These are phyloP conservation scores for Gaertneriomyces semiglobifer DNA, from an alignment of 192 early-diverging fungal species.

Conservation along the genomic window DNA sequence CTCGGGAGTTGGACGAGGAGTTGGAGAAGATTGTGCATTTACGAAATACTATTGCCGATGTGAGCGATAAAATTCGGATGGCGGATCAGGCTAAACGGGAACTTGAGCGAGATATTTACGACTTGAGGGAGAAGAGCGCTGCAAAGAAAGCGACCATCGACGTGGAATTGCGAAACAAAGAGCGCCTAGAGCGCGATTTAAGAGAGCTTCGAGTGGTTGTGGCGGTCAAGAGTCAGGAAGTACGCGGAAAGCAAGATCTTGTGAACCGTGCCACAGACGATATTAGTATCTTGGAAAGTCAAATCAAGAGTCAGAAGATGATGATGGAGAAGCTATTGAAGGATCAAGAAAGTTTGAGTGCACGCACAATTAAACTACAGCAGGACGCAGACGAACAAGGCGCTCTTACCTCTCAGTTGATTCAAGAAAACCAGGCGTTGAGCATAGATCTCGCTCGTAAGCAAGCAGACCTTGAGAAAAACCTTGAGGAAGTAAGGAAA, in stretches of 20 bases:
- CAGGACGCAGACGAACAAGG: slow-evolving; percentile 59
- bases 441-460: slow-evolving; percentile 41
- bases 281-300: slow-evolving; percentile 49
- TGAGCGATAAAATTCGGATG: slow-evolving; percentile 49
- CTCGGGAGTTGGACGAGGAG: slow-evolving; percentile 56
- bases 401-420: slow-evolving; percentile 41
- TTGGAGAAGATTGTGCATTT: slow-evolving; percentile 54
- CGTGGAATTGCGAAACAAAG: slow-evolving; percentile 54
- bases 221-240: slow-evolving; percentile 59
- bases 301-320: slow-evolving; percentile 51
- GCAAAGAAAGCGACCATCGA: slow-evolving; percentile 60
- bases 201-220: slow-evolving; percentile 56
- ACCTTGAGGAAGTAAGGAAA: slow-evolving; percentile 46
- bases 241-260: slow-evolving; percentile 52
- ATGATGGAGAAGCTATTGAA: slow-evolving; percentile 55
- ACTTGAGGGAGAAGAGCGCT: slow-evolving; percentile 54
- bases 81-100: slow-evolving; percentile 50
- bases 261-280: slow-evolving; percentile 61
- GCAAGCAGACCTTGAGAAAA: slow-evolving; percentile 46
- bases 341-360: slow-evolving; percentile 50
- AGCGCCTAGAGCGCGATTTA: slow-evolving; percentile 55
- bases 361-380: slow-evolving; percentile 51
- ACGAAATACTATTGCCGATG: slow-evolving; percentile 43
- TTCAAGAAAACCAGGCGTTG: slow-evolving; percentile 47
- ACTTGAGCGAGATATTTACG: slow-evolving; percentile 55